Percentiles rank a stretch among this genome's conserved stretches.
These are phyloP conservation scores for Tylopilus vinaceipallidus DNA, from an alignment of 768 basidiomycete genomes.

Conservation along the genomic window DNA sequence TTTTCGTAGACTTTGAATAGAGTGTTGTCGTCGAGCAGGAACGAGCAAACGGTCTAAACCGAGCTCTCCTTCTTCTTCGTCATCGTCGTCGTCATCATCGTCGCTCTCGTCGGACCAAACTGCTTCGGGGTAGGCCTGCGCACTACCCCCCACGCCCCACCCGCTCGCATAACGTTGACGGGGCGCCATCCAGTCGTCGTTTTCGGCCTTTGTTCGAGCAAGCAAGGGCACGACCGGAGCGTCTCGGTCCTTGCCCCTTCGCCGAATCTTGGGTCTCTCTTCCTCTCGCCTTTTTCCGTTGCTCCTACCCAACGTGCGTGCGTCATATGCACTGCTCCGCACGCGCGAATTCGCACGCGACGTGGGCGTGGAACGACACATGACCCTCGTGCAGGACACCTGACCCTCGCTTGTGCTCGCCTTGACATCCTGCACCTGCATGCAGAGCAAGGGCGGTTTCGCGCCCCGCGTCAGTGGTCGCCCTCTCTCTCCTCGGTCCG, in stretches of 20 bases:
- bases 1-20: conserved; percentile 67
- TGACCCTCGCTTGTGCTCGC: conserved; percentile 28
- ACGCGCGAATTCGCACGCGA: conserved; percentile 55
- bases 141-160: conserved; percentile 28
- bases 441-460: conserved; percentile 34
- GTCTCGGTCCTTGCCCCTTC: conserved; percentile 30
- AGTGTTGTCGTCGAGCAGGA: conserved; percentile 69
- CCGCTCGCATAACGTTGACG: conserved; percentile 34
- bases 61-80: conserved; percentile 55
- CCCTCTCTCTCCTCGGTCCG: conserved; percentile 23
- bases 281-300: conserved; percentile 26
- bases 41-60: conserved; percentile 66
- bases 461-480: conserved; percentile 12
- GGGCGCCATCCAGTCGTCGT: conserved; percentile 48
- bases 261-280: conserved; percentile 18
- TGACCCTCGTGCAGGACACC: conserved; percentile 54
- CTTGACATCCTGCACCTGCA: conserved; percentile 33
- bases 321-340: conserved; percentile 25
- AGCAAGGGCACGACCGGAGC: conserved; percentile 53
- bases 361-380: conserved; percentile 69
- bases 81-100: conserved; percentile 38
- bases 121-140: conserved; percentile 12
- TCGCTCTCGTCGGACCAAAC: conserved; percentile 26
- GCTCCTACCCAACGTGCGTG: conserved; percentile 7
- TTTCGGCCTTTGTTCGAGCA: conserved; percentile 58